Conservation (phyloP, 495 filamentous ascomycete genomes). For the Aspergillus asperescens region DNA sequence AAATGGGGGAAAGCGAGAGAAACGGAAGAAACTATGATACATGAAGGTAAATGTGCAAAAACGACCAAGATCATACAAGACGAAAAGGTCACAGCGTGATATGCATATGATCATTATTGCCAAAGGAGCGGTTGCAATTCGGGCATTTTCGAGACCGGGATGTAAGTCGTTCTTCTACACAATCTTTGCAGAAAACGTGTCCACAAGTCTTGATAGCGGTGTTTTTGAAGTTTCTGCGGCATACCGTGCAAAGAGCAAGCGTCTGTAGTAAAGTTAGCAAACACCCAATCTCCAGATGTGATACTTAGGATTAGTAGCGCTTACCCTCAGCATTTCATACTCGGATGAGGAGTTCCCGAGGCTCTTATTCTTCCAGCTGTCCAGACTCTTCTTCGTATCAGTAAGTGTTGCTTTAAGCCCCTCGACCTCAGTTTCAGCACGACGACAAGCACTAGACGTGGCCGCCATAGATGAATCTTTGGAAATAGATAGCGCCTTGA, state of each 20-base stretch:
- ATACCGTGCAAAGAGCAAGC: constrained; percentile 85
- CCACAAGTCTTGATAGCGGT: constrained; percentile 88
- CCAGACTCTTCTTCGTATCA: constrained; percentile 68
- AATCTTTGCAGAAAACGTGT: constrained; percentile 90
- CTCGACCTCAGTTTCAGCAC: constrained; percentile 69
- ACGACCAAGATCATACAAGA: constrained; percentile 9
- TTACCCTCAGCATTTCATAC: constrained; percentile 76
- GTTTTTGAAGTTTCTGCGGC: constrained; percentile 86
- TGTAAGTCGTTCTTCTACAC: constrained; percentile 76
- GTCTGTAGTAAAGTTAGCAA: constrained; percentile 54
- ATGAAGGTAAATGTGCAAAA: constrained; percentile 22
- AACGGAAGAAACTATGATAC: constrained; percentile 35
- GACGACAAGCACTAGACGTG: constrained; percentile 56
- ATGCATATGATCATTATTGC: constrained; percentile 78
- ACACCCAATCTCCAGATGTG: background rate
- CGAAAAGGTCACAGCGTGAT: constrained; percentile 43
- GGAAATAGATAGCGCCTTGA: constrained; percentile 61
- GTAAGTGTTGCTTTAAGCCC: constrained; percentile 65
- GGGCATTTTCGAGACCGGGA: constrained; percentile 94
- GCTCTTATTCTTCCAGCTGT: constrained; percentile 75
- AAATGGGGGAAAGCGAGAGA: constrained; percentile 12
- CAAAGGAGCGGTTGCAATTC: constrained; percentile 84
- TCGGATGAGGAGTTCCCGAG: constrained; percentile 74
- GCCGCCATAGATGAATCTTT: constrained; percentile 61
- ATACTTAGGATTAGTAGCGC: constrained; percentile 26